Conservation (phyloP, 306 rosid species). For the Medicago truncatula region MtrunA17r5.0-ANR NC_053048.1:19406501-19407000, state of each 20-base stretch:
- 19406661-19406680: conserved; percentile 31
- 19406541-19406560: neutral
- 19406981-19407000: neutral
- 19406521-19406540: neutral
- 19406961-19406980: neutral
- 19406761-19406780: conserved; percentile 8
- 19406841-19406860: conserved; percentile 40
- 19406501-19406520: too few species aligned
- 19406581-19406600: neutral
- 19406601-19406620: neutral
- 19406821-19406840: conserved; percentile 40
- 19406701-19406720: conserved; percentile 48
- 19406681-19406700: conserved; percentile 37
- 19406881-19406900: conserved; percentile 26
- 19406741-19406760: conserved; percentile 55
- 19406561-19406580: conserved; percentile 1
- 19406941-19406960: conserved; percentile 21
- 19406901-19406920: conserved; percentile 41
- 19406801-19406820: conserved; percentile 30
- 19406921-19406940: neutral
- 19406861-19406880: conserved; percentile 14
- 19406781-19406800: conserved; percentile 39
- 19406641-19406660: conserved; percentile 18
- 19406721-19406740: conserved; percentile 42
- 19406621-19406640: conserved; percentile 7